Percentiles rank a stretch among this genome's conserved stretches.
Evolutionary conservation across 352 stramenopile species (phyloP).

Genomic region (Pythium monospermum): DNA sequence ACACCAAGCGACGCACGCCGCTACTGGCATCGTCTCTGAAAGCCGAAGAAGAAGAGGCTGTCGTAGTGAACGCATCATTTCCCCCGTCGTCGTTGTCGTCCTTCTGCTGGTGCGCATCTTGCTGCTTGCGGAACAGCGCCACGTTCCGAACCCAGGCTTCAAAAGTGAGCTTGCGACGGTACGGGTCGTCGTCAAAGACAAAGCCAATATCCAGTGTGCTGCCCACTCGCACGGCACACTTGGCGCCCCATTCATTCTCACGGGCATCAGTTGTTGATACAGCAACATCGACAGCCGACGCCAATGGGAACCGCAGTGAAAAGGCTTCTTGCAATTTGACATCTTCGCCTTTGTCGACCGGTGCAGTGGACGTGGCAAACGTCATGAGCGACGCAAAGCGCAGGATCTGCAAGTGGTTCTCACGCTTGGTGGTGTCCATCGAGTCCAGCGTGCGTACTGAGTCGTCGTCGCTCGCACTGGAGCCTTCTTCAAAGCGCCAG

Average conservation of each 20-base stretch:
- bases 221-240: constrained; percentile 42
- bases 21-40: background rate
- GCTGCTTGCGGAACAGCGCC: constrained; percentile 31
- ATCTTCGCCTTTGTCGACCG: constrained; percentile 69
- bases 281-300: background rate
- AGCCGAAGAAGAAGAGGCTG: background rate
- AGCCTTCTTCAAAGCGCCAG: constrained; percentile 83
- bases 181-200: constrained; percentile 76
- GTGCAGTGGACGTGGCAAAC: constrained; percentile 51
- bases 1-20: constrained; percentile 11
- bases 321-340: constrained; percentile 70
- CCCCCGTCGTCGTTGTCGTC: background rate
- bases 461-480: constrained; percentile 19
- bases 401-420: constrained; percentile 65
- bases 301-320: constrained; percentile 45
- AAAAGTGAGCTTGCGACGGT: constrained; percentile 70
- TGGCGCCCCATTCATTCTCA: constrained; percentile 35
- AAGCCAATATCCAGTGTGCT: constrained; percentile 66
- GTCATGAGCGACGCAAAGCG: constrained; percentile 28
- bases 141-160: constrained; percentile 74
- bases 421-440: constrained; percentile 76
- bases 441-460: constrained; percentile 32
- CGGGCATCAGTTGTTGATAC: too few relatives aligned
- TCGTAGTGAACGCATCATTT: background rate
- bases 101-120: constrained; percentile 24